phyloP scores from a whole-genome alignment of 805 yeast genomes.

The Candida nonsorbophila region DNA sequence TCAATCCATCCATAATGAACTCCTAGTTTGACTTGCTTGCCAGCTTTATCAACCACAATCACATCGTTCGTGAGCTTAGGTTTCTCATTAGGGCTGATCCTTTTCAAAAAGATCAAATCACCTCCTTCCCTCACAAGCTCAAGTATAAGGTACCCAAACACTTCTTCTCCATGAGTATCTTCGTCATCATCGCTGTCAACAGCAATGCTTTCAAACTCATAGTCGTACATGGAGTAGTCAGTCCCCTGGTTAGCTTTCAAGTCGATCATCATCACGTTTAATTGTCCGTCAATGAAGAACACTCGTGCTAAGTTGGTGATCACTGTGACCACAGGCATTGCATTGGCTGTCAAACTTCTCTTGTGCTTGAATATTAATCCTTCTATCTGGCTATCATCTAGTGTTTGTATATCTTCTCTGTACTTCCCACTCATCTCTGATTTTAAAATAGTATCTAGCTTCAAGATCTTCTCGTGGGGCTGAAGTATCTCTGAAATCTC shows the following conservation, averaged over 20 bases:
- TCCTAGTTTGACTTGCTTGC: conserved; percentile 41
- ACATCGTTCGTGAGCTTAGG: conserved; percentile 16
- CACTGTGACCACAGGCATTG: conserved; percentile 31
- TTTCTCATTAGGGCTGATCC: conserved; percentile 33
- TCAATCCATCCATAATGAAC: conserved; percentile 60
- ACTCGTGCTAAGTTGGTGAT: conserved; percentile 37
- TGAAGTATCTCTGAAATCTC: conserved; percentile 28
- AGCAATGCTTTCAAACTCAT: conserved; percentile 51
- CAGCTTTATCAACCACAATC: conserved; percentile 22
- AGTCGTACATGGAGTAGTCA: conserved; percentile 74
- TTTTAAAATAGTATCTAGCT: conserved; percentile 33
- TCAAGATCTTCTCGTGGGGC: conserved; percentile 33
- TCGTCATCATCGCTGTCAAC: conserved; percentile 15
- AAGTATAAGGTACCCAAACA: conserved; percentile 58
- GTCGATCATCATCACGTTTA: conserved; percentile 34
- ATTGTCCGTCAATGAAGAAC: conserved; percentile 29
- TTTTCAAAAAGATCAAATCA: conserved; percentile 49
- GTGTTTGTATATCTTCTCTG: conserved; percentile 12
- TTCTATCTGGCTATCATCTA: conserved; percentile 29
- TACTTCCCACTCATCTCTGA: conserved; percentile 26
- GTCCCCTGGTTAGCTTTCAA: conserved; percentile 35
- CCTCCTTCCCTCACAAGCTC: conserved; percentile 53
- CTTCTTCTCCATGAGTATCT: conserved; percentile 29
- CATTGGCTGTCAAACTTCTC: conserved; percentile 13
- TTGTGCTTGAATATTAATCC: conserved; percentile 19